Evolutionary conservation across 345 rosid genomes (phyloP).

Genomic region (Euphorbia lathyris): DNA sequence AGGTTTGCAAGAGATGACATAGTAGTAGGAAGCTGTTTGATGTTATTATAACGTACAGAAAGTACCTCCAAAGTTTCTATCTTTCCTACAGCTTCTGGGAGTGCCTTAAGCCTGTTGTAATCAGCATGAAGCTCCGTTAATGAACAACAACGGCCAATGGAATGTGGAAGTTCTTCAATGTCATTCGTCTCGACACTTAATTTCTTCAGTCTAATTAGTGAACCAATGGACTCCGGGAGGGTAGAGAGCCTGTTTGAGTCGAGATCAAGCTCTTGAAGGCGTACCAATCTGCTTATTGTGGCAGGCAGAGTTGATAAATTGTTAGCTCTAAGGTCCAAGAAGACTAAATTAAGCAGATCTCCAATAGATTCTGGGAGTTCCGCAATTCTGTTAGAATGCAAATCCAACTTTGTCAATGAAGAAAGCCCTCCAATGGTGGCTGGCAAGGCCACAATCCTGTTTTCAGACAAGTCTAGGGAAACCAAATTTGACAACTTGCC

Average conservation of each 20-base stretch:
- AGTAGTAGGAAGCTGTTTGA: slow-evolving; percentile 85
- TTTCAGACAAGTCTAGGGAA: slow-evolving; percentile 78
- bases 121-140: slow-evolving; percentile 76
- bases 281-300: slow-evolving; percentile 50
- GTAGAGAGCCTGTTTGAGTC: slow-evolving; percentile 67
- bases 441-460: slow-evolving; percentile 65
- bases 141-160: slow-evolving; percentile 65
- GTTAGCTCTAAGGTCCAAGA: slow-evolving; percentile 72
- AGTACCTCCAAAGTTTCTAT: slow-evolving; percentile 66
- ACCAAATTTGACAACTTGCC: slow-evolving; percentile 73
- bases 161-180: slow-evolving; percentile 82
- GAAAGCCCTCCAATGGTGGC: slow-evolving; percentile 67
- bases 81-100: slow-evolving; percentile 97
- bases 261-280: slow-evolving; percentile 81
- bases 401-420: slow-evolving; percentile 67
- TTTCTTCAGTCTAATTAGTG: slow-evolving; percentile 58
- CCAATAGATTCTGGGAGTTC: slow-evolving; percentile 78
- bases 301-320: slow-evolving; percentile 69
- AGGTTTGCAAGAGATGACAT: slow-evolving; percentile 74
- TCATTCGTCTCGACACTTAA: slow-evolving; percentile 79
- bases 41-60: slow-evolving; percentile 79
- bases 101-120: slow-evolving; percentile 93
- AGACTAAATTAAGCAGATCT: slow-evolving; percentile 61
- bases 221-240: slow-evolving; percentile 72
- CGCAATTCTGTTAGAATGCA: slow-evolving; percentile 71